Evolutionary conservation across 2,329 filamentous ascomycete genomes (phyloP).

Genomic region (Scopulariopsis brevicaulis): DNA sequence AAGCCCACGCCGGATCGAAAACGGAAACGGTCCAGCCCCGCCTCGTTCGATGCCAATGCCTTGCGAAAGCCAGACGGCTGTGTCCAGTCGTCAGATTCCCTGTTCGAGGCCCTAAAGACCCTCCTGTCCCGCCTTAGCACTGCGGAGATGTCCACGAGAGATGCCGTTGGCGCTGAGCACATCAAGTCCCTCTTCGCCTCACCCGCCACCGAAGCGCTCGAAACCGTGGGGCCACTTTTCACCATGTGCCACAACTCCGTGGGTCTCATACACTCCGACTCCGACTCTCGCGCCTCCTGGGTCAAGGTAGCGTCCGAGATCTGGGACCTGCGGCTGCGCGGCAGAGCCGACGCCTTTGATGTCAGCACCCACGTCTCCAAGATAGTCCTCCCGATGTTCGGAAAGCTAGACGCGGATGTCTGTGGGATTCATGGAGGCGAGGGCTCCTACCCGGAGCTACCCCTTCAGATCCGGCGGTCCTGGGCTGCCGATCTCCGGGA

Average conservation of each 20-base stretch:
- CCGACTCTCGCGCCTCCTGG: constrained; percentile 32
- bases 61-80: constrained; percentile 28
- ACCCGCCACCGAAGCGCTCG: constrained; percentile 32
- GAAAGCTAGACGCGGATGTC: constrained; percentile 8
- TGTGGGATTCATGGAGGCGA: constrained; percentile 1
- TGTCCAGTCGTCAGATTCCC: constrained; percentile 31
- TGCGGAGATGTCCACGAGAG: constrained; percentile 22
- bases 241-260: constrained; percentile 29
- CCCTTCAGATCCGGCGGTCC: neutral
- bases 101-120: constrained; percentile 33
- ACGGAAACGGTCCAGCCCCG: constrained; percentile 30
- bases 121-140: constrained; percentile 33
- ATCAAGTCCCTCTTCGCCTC: constrained; percentile 44
- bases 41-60: constrained; percentile 23
- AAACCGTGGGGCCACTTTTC: constrained; percentile 32
- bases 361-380: constrained; percentile 35
- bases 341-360: constrained; percentile 31
- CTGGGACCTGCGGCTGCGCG: constrained; percentile 44
- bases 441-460: neutral
- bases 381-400: constrained; percentile 17
- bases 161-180: constrained; percentile 44
- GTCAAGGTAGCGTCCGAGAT: constrained; percentile 30
- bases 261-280: constrained; percentile 16
- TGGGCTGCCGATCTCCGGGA: constrained; percentile 36
- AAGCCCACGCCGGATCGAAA: constrained; percentile 19